Conservation (phyloP, 2,329 filamentous ascomycete species). For the Clonostachys rhizophaga region DNA sequence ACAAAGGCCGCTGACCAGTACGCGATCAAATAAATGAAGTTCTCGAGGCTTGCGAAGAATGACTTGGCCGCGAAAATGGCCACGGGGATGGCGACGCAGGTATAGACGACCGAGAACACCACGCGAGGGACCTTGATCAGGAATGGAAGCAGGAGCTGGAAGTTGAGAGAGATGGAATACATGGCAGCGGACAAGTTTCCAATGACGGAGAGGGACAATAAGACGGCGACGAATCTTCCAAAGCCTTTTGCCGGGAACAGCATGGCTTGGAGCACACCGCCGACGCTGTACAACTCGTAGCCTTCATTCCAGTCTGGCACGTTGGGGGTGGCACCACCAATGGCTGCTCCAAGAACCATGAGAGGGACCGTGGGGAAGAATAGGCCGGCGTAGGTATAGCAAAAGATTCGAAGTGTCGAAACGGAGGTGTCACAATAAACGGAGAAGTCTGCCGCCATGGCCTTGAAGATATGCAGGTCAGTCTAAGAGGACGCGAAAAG, state of each 20-base stretch:
- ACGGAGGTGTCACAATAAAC: slow-evolving; percentile 8
- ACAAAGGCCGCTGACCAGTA: slow-evolving; percentile 55
- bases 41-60: slow-evolving; percentile 54
- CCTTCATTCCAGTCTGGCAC: slow-evolving; percentile 47
- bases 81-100: slow-evolving; percentile 55
- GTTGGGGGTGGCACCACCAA: slow-evolving; percentile 53
- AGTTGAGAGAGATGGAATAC: slow-evolving; percentile 60
- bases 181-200: slow-evolving; percentile 56
- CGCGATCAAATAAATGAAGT: slow-evolving; percentile 51
- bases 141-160: slow-evolving; percentile 55
- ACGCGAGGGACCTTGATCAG: slow-evolving; percentile 51
- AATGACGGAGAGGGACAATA: slow-evolving; percentile 51
- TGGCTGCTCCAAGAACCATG: slow-evolving; percentile 60
- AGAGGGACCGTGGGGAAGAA: slow-evolving; percentile 49
- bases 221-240: slow-evolving; percentile 56
- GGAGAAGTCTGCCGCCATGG: not conserved
- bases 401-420: slow-evolving; percentile 33
- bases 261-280: slow-evolving; percentile 57
- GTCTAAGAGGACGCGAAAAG: slow-evolving; percentile 51
- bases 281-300: slow-evolving; percentile 47
- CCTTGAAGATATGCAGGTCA: slow-evolving; percentile 25
- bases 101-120: slow-evolving; percentile 51
- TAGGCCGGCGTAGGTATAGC: slow-evolving; percentile 53
- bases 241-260: slow-evolving; percentile 52
- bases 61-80: slow-evolving; percentile 42